Evolutionary conservation across 768 basidiomycete genomes (phyloP).

Genomic region (Auricularia cornea): DNA sequence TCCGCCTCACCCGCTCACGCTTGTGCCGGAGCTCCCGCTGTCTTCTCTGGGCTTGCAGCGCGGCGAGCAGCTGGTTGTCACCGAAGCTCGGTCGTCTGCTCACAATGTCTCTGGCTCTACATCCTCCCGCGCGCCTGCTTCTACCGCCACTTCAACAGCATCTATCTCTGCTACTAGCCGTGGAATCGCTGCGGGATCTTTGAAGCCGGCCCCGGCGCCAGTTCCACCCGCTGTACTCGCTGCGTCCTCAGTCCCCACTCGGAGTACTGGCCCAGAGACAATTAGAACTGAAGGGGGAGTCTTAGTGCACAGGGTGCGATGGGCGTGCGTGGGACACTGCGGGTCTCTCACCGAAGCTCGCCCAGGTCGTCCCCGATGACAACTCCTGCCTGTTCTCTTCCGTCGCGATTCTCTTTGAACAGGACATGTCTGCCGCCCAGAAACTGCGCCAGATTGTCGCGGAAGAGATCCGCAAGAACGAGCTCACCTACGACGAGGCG

Average conservation of each 20-base stretch:
- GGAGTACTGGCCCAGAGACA: conserved; percentile 25
- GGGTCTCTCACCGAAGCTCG: no score
- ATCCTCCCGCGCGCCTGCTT: conserved; percentile 7
- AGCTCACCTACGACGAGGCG: conserved; percentile 69
- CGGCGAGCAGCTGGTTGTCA: conserved; percentile 86
- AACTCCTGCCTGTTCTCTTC: conserved; percentile 93
- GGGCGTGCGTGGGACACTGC: no score
- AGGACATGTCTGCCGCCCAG: conserved; percentile 62
- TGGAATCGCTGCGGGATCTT: conserved; percentile 11
- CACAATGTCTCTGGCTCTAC: not conserved
- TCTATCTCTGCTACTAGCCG: no score
- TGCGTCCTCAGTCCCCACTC: conserved; percentile 2
- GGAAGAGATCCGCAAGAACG: conserved; percentile 65
- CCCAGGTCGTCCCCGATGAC: conserved; percentile 96
- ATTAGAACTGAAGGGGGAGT: conserved; percentile 56
- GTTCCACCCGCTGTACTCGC: conserved; percentile 11
- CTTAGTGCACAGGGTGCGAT: conserved; percentile 57
- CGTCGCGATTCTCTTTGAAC: conserved; percentile 76
- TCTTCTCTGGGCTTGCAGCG: conserved; percentile 64
- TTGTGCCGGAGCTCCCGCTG: conserved; percentile 66
- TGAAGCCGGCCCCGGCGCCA: conserved; percentile 10
- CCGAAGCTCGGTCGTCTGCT: conserved; percentile 15
- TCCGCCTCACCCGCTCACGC: conserved; percentile 65
- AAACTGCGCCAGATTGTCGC: conserved; percentile 75
- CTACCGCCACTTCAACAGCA: not conserved